A percentile compares a stretch with the other conserved stretches of the same genome.
Conservation (phyloP, 202 grass and related monocot species). For the Hordeum pubiflorum region DNA sequence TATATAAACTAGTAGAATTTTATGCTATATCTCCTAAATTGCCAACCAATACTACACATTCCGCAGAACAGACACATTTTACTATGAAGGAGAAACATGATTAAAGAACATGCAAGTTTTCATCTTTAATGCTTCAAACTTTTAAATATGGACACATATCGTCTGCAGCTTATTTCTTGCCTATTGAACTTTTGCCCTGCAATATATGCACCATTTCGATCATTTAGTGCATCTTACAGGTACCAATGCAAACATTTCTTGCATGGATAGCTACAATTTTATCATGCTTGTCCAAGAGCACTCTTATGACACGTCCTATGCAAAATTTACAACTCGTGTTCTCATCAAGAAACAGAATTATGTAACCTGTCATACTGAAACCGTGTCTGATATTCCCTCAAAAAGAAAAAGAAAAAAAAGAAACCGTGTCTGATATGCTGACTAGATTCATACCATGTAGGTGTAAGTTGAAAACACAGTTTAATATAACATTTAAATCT, state of each 20-base stretch:
- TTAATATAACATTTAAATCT: conserved; percentile 1
- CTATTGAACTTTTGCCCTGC: conserved; percentile 10
- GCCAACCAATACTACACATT: not conserved
- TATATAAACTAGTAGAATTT: not conserved
- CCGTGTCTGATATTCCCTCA: not conserved
- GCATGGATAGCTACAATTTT: not conserved
- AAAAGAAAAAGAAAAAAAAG: not conserved
- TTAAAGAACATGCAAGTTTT: not conserved
- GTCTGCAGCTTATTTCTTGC: conserved; percentile 22
- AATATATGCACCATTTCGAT: conserved; percentile 10
- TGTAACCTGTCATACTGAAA: conserved; percentile 3
- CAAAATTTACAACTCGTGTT: not conserved
- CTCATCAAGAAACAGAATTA: conserved; percentile 2
- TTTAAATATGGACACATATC: not conserved
- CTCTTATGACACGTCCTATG: conserved; percentile 10
- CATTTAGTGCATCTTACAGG: conserved; percentile 13
- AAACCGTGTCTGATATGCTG: not conserved
- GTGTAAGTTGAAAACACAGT: not conserved
- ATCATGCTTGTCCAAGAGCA: not conserved
- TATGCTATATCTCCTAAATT: not conserved
- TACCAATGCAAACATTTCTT: conserved; percentile 1
- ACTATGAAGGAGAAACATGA: conserved; percentile 6
- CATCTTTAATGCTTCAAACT: conserved; percentile 7
- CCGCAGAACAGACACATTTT: not conserved
- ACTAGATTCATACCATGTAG: not conserved